Percentiles rank a stretch among this genome's conserved stretches.
Conservation (phyloP, 257 asterid genomes). For the Solanum commersonii region DNA sequence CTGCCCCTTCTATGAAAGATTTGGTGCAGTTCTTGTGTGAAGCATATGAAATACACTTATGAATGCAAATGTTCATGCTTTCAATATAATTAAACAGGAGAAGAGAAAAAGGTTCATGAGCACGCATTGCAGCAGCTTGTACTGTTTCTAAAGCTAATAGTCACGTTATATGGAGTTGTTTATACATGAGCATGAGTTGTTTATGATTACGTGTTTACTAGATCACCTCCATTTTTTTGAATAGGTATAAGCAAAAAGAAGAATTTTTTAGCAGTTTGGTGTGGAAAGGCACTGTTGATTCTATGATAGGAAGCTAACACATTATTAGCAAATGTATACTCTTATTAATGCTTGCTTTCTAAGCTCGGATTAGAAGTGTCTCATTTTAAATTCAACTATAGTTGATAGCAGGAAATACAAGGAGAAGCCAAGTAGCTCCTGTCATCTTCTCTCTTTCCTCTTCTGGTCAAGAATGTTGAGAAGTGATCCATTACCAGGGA, state of each 20-base stretch:
- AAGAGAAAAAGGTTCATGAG: background rate
- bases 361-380: background rate
- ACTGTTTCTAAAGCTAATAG: background rate
- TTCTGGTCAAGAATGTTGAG: background rate
- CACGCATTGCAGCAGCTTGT: background rate
- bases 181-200: background rate
- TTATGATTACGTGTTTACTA: background rate
- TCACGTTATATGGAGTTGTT: background rate
- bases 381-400: background rate
- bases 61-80: background rate
- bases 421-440: background rate
- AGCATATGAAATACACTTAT: background rate
- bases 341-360: background rate
- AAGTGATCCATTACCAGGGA: background rate
- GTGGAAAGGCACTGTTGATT: background rate
- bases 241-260: background rate
- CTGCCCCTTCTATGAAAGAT: background rate
- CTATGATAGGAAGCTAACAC: background rate
- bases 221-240: background rate
- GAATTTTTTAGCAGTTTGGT: background rate
- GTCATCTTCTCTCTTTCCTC: background rate
- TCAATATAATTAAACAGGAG: background rate
- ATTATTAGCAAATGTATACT: background rate
- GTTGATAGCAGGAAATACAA: background rate
- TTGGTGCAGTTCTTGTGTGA: background rate